Base-by-base conservation (phyloP, 2,329 filamentous ascomycete species). In the Epichloe hybrida region DNA sequence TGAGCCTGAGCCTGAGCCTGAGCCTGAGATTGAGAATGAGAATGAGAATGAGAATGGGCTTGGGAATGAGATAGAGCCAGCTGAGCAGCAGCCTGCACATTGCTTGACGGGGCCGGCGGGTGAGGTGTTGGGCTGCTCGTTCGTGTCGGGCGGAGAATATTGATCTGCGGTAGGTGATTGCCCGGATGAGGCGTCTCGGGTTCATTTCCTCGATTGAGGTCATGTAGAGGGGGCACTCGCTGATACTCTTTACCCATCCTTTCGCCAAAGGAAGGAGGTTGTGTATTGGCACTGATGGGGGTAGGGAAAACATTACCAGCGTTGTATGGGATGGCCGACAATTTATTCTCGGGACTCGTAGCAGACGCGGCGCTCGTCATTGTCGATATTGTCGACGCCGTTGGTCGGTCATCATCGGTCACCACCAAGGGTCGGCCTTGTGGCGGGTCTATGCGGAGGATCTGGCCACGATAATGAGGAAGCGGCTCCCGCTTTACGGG, bases 371-470 rank as follows among this genome's bases (percentile, higher is more conserved):
- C 31, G 9, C 77, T 81, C 12, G 75, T 72, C 41, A 81, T 68
- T 37, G 77, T 79, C 40, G 79, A 77, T 42, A 81, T 67, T 35
- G 77, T 79, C 41, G 79, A 77, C 43, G 77, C 75, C n/a, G 77
- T 79, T 50, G 71, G 69, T 53, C 77, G 71, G 59, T 81, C 76
- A 57, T 82, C 79, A 48, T 81, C 79, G 50, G 53, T 53, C 21
- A 72, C 70, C 55, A 72, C 65, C 49, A 79, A 65, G 40, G 75
- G 72, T 37, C 75, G 74, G 58, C 75, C 75, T 59, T 81, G 76
- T 39, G 79, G 80, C 45, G 79, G 77, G 63, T 83, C 78, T 57
- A 84, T 80, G 41, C 80, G 75, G 50, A 84, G 70, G 50, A 72
- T 67, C 59, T 80, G 80, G 52, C 79, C 79, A 51, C 80, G 79